Base-by-base conservation (phyloP, 2,329 filamentous ascomycete genomes). In the Pseudofabraea citricarpa region DNA sequence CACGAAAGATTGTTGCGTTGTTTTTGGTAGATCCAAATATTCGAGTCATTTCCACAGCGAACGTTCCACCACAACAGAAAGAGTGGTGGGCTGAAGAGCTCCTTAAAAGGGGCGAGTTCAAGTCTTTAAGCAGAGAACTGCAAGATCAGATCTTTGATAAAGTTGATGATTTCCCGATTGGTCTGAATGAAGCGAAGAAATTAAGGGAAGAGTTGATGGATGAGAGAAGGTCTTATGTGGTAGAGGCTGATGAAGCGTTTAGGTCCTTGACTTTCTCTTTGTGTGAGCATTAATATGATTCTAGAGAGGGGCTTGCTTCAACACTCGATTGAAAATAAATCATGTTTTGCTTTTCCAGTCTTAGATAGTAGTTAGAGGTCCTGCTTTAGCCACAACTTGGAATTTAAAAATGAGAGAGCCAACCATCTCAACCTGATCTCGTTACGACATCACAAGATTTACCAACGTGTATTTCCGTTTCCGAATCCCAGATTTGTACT, bases 21-120 rank as follows among this genome's bases (percentile, higher is more conserved):
- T 83, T 74, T 56, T 66, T 84, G 2, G 71, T 83, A 2, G 78
- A 83, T 50, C 79, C 79, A 0, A 54, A 70, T 22, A 53, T 62
- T 5, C 68, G 68, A 6, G 66, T 83, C 38, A 64, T 76, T 8
- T 79, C 64, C 3, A 74, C 71, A 0, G 65, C 66, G 0, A 73
- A 77, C 44, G 65, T 77, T 0, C 72, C 73, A 2, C 72, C 72
- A 2, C 74, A 78, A 52, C 69, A 67, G 45, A 54, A 64, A 19
- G 60, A 68, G 3, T 78, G 73, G 73, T 69, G 62, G 58, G 43
- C 46, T 0, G 58, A 64, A 8, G 45, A 49, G 45, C 48, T 47
- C 7, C 27, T 47, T 3, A 46, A 42, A 3, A 52, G 50, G 1
- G 49, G 50, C 36, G 49, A 48, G 4, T 37, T 55, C 6, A 46